Conservation (phyloP, 2,329 filamentous ascomycete species). For the Chaetomium strumarium region DNA sequence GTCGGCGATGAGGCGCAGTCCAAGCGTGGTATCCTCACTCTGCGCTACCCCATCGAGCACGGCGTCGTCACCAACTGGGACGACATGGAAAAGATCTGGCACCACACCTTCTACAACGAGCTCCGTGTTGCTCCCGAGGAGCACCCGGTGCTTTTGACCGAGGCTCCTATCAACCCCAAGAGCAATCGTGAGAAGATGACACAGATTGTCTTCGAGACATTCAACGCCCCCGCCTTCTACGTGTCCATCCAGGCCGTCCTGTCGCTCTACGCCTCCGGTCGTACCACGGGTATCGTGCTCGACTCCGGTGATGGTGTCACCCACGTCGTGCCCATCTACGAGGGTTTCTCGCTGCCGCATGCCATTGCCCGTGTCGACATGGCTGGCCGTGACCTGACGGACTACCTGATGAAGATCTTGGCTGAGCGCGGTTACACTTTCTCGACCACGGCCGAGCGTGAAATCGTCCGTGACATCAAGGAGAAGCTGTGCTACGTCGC, state of each 20-base stretch:
- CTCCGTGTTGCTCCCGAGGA: conserved; percentile 99
- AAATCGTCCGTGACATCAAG: conserved; percentile 99
- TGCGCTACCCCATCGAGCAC: conserved; percentile 99
- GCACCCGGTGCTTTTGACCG: conserved; percentile 98
- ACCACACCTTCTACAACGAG: conserved; percentile 99
- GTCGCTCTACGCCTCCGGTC: conserved; percentile 98
- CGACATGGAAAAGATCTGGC: conserved; percentile 99
- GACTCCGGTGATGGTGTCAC: conserved; percentile 99
- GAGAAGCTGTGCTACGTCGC: conserved; percentile 99
- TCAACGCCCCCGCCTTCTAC: conserved; percentile 99
- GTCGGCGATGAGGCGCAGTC: conserved; percentile 99
- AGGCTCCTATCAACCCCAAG: conserved; percentile 99
- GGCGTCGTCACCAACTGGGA: conserved; percentile 99
- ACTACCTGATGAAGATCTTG: conserved; percentile 99
- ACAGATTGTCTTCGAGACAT: conserved; percentile 99
- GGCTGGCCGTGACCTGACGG: conserved; percentile 99
- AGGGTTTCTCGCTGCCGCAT: conserved; percentile 99
- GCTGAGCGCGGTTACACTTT: conserved; percentile 99
- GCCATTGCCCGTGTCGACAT: conserved; percentile 99
- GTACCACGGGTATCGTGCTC: conserved; percentile 99
- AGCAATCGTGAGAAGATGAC: conserved; percentile 99
- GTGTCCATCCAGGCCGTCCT: conserved; percentile 99
- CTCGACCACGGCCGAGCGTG: conserved; percentile 99
- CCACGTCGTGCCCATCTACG: conserved; percentile 99
- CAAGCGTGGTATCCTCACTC: conserved; percentile 99